Evolutionary conservation across 192 early-diverging fungal genomes (phyloP).

Genomic region (Entrophospora sp.): DNA sequence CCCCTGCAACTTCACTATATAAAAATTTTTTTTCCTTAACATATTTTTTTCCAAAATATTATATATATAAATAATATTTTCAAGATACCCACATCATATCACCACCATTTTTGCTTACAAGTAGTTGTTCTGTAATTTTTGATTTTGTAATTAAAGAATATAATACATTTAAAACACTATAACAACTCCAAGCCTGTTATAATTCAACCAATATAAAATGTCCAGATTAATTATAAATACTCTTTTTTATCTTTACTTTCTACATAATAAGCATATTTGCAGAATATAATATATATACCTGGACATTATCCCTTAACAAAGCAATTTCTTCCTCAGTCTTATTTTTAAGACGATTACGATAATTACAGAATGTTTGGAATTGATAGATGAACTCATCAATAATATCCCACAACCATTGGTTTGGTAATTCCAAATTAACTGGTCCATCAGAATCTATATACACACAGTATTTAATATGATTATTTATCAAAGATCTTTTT

Average conservation of each 20-base stretch:
- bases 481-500: no score
- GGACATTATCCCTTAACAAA: slow-evolving; percentile 73
- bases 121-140: slow-evolving; percentile 85
- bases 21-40: neutral
- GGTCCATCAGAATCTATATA: slow-evolving; percentile 67
- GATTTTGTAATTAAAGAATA: slow-evolving; percentile 96
- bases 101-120: slow-evolving; percentile 80
- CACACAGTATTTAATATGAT: no score
- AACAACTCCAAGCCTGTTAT: slow-evolving; percentile 82
- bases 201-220: no score
- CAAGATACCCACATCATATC: slow-evolving; percentile 64
- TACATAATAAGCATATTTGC: neutral
- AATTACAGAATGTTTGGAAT: slow-evolving; percentile 96
- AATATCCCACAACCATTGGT: slow-evolving; percentile 99
- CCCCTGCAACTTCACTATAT: slow-evolving; percentile 72
- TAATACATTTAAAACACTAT: slow-evolving; percentile 91
- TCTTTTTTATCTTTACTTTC: no score
- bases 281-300: slow-evolving; percentile 19
- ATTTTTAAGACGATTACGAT: slow-evolving; percentile 78
- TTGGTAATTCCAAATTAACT: slow-evolving; percentile 86
- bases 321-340: slow-evolving; percentile 73
- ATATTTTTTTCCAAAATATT: neutral
- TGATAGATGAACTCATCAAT: slow-evolving; percentile 99
- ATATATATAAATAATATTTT: neutral
- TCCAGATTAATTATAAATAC: no score